Conservation (phyloP, 176 grass and related monocot species). For the Lolium multiflorum region DNA sequence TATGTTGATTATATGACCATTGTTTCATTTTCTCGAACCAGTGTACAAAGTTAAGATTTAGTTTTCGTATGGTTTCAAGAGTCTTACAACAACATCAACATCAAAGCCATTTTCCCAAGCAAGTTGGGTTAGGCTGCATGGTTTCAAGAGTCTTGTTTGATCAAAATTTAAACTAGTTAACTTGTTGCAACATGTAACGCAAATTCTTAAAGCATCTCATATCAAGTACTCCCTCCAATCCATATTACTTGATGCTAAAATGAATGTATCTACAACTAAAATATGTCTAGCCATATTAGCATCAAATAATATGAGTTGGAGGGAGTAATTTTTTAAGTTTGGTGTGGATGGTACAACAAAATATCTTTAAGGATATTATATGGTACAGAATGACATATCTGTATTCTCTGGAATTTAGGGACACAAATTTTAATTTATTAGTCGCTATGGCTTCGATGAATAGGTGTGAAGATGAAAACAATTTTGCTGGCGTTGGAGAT, state of each 20-base stretch:
- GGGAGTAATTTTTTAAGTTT: background rate
- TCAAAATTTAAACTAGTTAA: background rate
- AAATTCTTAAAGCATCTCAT: slow-evolving; percentile 1
- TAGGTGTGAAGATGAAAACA: background rate
- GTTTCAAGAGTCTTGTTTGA: slow-evolving; percentile 9
- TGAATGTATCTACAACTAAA: too few relatives aligned
- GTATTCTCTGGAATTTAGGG: slow-evolving; percentile 14
- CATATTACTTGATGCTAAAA: too few relatives aligned
- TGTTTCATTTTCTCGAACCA: slow-evolving; percentile 11
- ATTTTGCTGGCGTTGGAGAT: slow-evolving; percentile 3
- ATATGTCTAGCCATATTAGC: too few relatives aligned
- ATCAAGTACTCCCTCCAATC: background rate
- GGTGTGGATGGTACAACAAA: background rate
- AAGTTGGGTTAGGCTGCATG: background rate
- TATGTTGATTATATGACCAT: slow-evolving; percentile 11
- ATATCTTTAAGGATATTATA: background rate
- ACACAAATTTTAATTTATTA: slow-evolving; percentile 7
- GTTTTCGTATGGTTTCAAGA: background rate
- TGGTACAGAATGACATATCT: background rate
- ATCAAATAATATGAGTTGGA: too few relatives aligned
- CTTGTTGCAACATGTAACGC: background rate
- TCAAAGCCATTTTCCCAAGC: too few relatives aligned
- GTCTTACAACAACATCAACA: background rate
- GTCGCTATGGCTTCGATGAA: background rate
- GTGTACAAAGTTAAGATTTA: slow-evolving; percentile 25